A percentile compares a stretch with the other conserved stretches of the same genome.
These are phyloP conservation scores for Eucalyptus polybractea DNA, from an alignment of 345 rosid species.

Conservation along the genomic window DNA sequence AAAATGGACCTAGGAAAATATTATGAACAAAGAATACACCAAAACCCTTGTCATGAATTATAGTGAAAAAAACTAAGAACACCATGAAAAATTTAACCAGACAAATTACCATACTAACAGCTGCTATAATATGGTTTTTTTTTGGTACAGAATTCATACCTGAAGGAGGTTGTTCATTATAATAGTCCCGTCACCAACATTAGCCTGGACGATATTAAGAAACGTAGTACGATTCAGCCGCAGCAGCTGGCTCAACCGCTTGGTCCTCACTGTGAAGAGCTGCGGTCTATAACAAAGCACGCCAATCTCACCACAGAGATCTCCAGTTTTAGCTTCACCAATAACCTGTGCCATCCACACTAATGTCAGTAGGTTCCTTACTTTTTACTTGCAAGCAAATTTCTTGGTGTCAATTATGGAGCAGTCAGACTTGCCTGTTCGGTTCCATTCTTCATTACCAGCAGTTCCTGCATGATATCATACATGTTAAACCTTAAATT, in stretches of 20 bases:
- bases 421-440: constrained; percentile 32
- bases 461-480: constrained; percentile 31
- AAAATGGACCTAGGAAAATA: neutral
- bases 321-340: constrained; percentile 65
- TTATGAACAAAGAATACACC: neutral
- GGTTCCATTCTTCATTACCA: constrained; percentile 24
- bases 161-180: constrained; percentile 90
- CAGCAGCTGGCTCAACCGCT: constrained; percentile 75
- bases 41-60: neutral
- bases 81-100: neutral
- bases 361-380: neutral
- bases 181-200: constrained; percentile 87
- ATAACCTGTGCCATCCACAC: constrained; percentile 27
- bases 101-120: neutral
- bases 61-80: neutral
- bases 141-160: constrained; percentile 13
- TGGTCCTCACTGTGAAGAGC: constrained; percentile 80
- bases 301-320: constrained; percentile 79
- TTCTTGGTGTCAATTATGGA: neutral
- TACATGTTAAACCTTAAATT: neutral
- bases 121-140: neutral
- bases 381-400: neutral
- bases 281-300: constrained; percentile 86
- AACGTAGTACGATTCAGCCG: constrained; percentile 81
- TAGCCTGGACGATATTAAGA: constrained; percentile 76